Percentiles rank a stretch among this genome's conserved stretches.
These are phyloP conservation scores for Garcia nutans DNA, from an alignment of 345 rosid genomes.

Conservation along the genomic window DNA sequence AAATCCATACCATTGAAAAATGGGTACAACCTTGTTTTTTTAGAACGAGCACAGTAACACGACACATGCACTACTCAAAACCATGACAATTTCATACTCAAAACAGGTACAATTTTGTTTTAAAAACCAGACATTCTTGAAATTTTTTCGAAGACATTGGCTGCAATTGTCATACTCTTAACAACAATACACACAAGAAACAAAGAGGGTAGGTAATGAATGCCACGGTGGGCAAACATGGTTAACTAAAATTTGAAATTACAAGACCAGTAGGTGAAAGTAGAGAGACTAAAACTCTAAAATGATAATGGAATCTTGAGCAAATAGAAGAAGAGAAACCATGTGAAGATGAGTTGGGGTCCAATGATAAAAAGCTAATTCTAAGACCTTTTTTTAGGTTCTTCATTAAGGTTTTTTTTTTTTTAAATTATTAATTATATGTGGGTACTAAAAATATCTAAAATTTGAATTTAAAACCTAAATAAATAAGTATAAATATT, in stretches of 20 bases:
- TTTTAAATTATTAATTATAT: too few species aligned
- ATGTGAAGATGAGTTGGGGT: conserved; percentile 23
- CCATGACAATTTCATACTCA: too few species aligned
- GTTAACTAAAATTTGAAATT: conserved; percentile 33
- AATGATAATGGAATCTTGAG: conserved; percentile 11
- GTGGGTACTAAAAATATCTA: too few species aligned
- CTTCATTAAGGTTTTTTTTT: neutral
- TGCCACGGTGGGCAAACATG: conserved; percentile 22
- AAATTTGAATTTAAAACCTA: too few species aligned
- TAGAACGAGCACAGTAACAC: too few species aligned
- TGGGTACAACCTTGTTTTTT: conserved; percentile 21
- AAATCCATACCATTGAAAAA: conserved; percentile 13
- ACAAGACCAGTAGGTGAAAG: conserved; percentile 41
- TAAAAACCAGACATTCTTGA: conserved; percentile 36
- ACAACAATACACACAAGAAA: conserved; percentile 8
- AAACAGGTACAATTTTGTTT: conserved; percentile 19
- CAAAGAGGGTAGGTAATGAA: conserved; percentile 16
- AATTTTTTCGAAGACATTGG: conserved; percentile 24
- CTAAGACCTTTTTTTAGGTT: conserved; percentile 11
- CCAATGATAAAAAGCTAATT: conserved; percentile 17
- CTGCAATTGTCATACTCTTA: conserved; percentile 21
- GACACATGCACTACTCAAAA: too few species aligned
- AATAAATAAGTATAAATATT: too few species aligned
- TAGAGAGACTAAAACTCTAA: conserved; percentile 10
- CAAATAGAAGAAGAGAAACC: conserved; percentile 15